These are phyloP conservation scores for Pyracantha coccinea DNA, from an alignment of 331 rosid species.

Conservation along the genomic window DNA sequence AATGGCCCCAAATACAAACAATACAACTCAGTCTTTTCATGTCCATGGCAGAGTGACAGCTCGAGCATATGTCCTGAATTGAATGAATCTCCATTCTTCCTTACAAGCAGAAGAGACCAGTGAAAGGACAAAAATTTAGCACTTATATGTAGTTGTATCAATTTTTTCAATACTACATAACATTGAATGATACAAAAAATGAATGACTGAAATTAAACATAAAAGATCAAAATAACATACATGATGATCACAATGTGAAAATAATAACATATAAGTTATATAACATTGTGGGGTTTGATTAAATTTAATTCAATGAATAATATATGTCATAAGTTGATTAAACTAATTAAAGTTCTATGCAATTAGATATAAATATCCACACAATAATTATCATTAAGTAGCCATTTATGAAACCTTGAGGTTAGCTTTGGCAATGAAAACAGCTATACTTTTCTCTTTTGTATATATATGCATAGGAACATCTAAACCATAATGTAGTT, in stretches of 20 bases:
- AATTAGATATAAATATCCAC: too few relatives aligned
- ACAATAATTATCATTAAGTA: too few relatives aligned
- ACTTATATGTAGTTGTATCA: background rate
- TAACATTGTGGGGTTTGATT: conserved; percentile 4
- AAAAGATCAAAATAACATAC: background rate
- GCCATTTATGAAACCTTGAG: too few relatives aligned
- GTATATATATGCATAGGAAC: too few relatives aligned
- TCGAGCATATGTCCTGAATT: conserved; percentile 19
- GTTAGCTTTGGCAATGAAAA: too few relatives aligned
- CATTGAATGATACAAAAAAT: too few relatives aligned
- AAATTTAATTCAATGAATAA: conserved; percentile 1
- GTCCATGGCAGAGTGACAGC: conserved; percentile 24
- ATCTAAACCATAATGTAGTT: too few relatives aligned
- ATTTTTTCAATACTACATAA: too few relatives aligned
- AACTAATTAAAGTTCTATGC: background rate
- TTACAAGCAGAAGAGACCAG: conserved; percentile 9
- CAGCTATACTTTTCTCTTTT: too few relatives aligned
- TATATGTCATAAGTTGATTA: background rate
- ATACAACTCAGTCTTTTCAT: conserved; percentile 5
- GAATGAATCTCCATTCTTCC: conserved; percentile 9
- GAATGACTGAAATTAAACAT: too few relatives aligned
- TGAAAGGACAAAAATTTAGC: conserved; percentile 15
- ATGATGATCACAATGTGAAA: background rate
- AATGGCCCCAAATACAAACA: background rate
- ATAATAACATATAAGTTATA: background rate